Base-by-base conservation (phyloP, 345 rosid genomes). In the Aegle marmelos region DNA sequence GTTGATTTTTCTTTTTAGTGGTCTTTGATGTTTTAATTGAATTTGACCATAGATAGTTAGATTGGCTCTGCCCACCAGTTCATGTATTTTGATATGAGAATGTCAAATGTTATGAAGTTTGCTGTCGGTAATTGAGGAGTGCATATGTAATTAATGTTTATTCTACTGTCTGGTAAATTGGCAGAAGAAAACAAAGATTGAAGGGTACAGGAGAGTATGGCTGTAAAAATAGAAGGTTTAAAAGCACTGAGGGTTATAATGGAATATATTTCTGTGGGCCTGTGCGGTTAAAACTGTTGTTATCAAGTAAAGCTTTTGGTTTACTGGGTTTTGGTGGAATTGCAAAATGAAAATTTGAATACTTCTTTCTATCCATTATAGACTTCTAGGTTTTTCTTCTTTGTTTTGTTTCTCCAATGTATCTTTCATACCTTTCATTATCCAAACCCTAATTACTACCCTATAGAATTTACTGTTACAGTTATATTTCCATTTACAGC, bases 221-320 rank as follows among this genome's bases (percentile, higher is more conserved):
- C 86, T 75, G 86, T 84, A 78, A 84, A 84, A 84, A 59, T 73
- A 16, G 58, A 24, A 63, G 48, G 59, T 77, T 54, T 48, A 59
- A 25, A 70, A 39, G 28, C 9, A 72, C 60, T 62, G 80, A 72
- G 50, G 68, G 72, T 53, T 70, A 30, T 41, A 76, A 79, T 37
- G 33, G 78, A 80, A 56, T 82, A 71, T 83, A 34, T 67, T 78
- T 84, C 68, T 78, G 92, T 85, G 86, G 85, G 85, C 81, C 85
- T 86, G 72, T 82, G 82, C 86, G 77, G 93, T 88, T 71, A 91
- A 87, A 93, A 85, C 85, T 87, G 90, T 85, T 79, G 67, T 79
- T 79, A 36, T 86, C 90, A 86, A 85, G 85, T 71, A 68, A 70
- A 83, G 79, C 60, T 79, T 64, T 70, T 59, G 81, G 81, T 80